phyloP scores from a whole-genome alignment of 2,329 filamentous ascomycete genomes.

The Coniosporium tulheliwenetii region DNA sequence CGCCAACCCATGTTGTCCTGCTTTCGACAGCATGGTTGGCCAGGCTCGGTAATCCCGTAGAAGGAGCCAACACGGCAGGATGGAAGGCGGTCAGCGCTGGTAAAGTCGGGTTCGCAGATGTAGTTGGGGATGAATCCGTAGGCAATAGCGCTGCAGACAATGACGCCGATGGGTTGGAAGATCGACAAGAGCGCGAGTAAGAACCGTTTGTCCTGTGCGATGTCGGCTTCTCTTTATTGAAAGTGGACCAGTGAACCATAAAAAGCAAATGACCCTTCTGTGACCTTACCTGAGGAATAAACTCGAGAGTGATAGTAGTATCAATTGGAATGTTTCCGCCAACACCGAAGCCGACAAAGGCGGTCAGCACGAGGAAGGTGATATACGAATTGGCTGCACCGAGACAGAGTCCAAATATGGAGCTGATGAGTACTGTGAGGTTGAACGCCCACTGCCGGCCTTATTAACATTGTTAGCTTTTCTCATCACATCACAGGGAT shows the following conservation, averaged over 20 bases:
- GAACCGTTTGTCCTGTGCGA: slow-evolving; percentile 29
- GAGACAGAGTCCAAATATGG: slow-evolving; percentile 36
- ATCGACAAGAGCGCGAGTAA: slow-evolving; percentile 36
- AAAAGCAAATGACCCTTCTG: too few relatives aligned
- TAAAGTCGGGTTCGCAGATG: slow-evolving; percentile 36
- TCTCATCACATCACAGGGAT: neutral
- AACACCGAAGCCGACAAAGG: slow-evolving; percentile 37
- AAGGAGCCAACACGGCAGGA: slow-evolving; percentile 24
- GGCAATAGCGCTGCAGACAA: slow-evolving; percentile 33
- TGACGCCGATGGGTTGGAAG: slow-evolving; percentile 40
- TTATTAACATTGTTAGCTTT: slow-evolving; percentile 7
- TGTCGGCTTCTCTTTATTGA: too few relatives aligned
- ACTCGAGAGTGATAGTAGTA: slow-evolving; percentile 40
- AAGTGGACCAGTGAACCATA: too few relatives aligned
- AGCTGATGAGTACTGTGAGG: slow-evolving; percentile 38
- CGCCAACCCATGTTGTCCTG: slow-evolving; percentile 29
- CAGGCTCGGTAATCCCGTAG: slow-evolving; percentile 2
- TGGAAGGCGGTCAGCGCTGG: slow-evolving; percentile 23
- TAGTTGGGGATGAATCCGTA: slow-evolving; percentile 37
- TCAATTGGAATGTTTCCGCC: slow-evolving; percentile 42
- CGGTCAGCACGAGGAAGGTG: slow-evolving; percentile 33
- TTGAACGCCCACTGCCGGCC: slow-evolving; percentile 42
- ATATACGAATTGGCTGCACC: slow-evolving; percentile 34
- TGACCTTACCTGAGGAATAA: slow-evolving; percentile 25
- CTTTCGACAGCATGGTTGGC: slow-evolving; percentile 19